Evolutionary conservation across 176 grass and related monocot species (phyloP).

Genomic region (Hsuehochloa calcarea): DNA sequence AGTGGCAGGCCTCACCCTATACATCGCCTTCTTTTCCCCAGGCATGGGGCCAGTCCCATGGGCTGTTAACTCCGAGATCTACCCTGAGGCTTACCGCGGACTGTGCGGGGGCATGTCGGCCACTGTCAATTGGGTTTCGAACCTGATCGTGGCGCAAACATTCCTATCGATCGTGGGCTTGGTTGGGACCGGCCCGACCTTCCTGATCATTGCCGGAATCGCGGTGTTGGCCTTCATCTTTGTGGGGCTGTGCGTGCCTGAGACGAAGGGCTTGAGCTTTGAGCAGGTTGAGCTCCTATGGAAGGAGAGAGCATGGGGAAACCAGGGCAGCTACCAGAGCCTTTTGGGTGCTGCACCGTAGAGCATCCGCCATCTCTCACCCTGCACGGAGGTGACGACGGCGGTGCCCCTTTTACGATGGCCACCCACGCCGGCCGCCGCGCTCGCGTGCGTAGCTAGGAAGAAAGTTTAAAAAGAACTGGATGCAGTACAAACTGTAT

Average conservation of each 20-base stretch:
- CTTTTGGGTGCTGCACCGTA: slow-evolving; percentile 44
- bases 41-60: slow-evolving; percentile 96
- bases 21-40: slow-evolving; percentile 75
- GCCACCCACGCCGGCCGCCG: not conserved
- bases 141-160: slow-evolving; percentile 79
- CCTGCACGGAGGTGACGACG: not conserved
- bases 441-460: not conserved
- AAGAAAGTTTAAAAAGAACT: not conserved
- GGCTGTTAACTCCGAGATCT: slow-evolving; percentile 93
- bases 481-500: slow-evolving; percentile 9
- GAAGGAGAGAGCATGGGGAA: slow-evolving; percentile 72
- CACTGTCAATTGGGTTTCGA: slow-evolving; percentile 86
- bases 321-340: slow-evolving; percentile 24
- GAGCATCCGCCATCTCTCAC: not conserved
- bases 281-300: slow-evolving; percentile 79
- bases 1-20: slow-evolving; percentile 63
- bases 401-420: slow-evolving; percentile 15
- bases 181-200: slow-evolving; percentile 68
- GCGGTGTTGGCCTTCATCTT: slow-evolving; percentile 72
- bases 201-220: slow-evolving; percentile 68
- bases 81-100: slow-evolving; percentile 80
- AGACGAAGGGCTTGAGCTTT: slow-evolving; percentile 86
- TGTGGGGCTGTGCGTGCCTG: slow-evolving; percentile 61
- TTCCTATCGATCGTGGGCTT: slow-evolving; percentile 70
- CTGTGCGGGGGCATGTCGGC: slow-evolving; percentile 92